Conservation (phyloP, 2,329 filamentous ascomycete species). For the Paradendryphiella salina region DNA sequence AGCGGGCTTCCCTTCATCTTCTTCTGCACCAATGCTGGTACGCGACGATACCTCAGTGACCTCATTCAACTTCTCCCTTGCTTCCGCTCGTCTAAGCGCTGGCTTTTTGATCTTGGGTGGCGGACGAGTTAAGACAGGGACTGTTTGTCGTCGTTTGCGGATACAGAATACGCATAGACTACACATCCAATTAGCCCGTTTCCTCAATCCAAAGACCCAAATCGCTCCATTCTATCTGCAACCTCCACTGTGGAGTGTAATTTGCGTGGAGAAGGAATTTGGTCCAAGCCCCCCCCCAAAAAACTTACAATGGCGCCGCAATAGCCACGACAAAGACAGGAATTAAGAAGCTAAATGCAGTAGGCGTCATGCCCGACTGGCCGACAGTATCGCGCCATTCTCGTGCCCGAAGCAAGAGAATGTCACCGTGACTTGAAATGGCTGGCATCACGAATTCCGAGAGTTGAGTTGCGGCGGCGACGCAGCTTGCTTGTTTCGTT, state of each 20-base stretch:
- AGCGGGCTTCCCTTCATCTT: neutral
- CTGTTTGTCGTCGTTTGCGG: conserved; percentile 17
- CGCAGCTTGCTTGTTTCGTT: neutral
- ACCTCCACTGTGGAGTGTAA: neutral
- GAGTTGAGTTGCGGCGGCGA: neutral
- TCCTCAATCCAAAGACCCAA: no score
- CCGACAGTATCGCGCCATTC: conserved; percentile 25
- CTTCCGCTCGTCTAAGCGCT: conserved; percentile 24
- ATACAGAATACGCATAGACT: conserved; percentile 32
- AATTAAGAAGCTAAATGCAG: conserved; percentile 35
- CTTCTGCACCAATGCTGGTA: neutral
- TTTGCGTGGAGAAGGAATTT: neutral
- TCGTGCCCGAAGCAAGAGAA: conserved; percentile 10
- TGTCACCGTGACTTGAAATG: conserved; percentile 4
- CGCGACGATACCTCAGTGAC: conserved; percentile 24
- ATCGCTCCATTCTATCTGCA: neutral
- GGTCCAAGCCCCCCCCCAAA: neutral
- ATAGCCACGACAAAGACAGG: conserved; percentile 37
- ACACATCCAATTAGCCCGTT: neutral
- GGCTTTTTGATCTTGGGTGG: conserved; percentile 20
- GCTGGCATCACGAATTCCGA: conserved; percentile 16
- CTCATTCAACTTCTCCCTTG: conserved; percentile 25
- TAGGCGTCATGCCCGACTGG: conserved; percentile 31
- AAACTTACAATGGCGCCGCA: conserved; percentile 35
- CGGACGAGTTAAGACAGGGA: conserved; percentile 2